Evolutionary conservation across 306 rosid species (phyloP).

Genomic region (Amphicarpaea edgeworthii): DNA sequence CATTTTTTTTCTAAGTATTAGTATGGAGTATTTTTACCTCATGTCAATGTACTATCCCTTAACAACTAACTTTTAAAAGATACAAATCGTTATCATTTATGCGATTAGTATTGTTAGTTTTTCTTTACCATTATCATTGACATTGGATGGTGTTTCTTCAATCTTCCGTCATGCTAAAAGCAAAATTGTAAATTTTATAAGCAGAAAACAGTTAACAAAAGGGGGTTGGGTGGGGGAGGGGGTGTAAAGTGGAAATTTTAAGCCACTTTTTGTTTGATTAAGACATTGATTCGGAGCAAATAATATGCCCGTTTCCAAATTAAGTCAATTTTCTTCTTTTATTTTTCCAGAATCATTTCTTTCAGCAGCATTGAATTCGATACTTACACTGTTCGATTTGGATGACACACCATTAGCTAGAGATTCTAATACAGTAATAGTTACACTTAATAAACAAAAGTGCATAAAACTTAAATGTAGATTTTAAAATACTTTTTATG

Average conservation of each 20-base stretch:
- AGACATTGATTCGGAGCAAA: background rate
- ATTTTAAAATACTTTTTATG: background rate
- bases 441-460: background rate
- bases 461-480: background rate
- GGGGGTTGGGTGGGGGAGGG: no score
- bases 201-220: background rate
- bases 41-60: no score
- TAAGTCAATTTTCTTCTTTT: background rate
- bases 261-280: constrained; percentile 6
- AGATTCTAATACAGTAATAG: background rate
- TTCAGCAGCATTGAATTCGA: background rate
- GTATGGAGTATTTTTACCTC: no score
- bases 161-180: background rate
- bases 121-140: background rate
- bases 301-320: background rate
- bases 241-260: background rate
- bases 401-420: background rate
- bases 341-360: background rate
- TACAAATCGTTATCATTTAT: no score
- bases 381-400: background rate
- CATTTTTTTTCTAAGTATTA: no score
- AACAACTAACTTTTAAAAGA: no score
- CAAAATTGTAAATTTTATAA: background rate
- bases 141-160: constrained; percentile 21
- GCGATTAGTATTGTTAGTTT: no score